These are phyloP conservation scores for Amoebophrya sp. DNA, from an alignment of 169 alveolate genomes.

Conservation along the genomic window DNA sequence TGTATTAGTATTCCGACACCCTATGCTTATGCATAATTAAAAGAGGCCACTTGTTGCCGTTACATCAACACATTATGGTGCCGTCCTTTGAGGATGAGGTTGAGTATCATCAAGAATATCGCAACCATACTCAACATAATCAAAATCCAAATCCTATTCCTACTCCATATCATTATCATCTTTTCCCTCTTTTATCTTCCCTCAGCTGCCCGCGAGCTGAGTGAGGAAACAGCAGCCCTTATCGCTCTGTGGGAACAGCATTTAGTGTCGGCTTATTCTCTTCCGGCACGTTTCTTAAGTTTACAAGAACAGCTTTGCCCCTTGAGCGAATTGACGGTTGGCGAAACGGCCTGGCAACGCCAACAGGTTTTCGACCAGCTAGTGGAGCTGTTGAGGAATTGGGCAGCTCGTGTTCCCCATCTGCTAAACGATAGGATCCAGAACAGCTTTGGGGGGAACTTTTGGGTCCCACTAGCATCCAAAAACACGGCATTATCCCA, in stretches of 20 bases:
- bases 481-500: too few relatives aligned
- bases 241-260: background rate
- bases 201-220: background rate
- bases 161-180: background rate
- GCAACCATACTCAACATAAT: background rate
- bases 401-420: background rate
- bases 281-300: background rate
- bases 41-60: too few relatives aligned
- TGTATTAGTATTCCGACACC: background rate
- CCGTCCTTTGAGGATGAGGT: too few relatives aligned
- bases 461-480: too few relatives aligned
- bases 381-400: background rate
- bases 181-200: background rate
- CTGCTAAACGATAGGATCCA: too few relatives aligned
- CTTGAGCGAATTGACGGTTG: background rate
- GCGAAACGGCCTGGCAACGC: background rate
- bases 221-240: background rate
- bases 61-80: too few relatives aligned
- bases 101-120: too few relatives aligned
- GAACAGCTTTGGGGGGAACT: too few relatives aligned
- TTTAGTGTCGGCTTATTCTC: background rate
- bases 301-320: background rate
- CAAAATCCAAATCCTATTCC: background rate
- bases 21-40: background rate
- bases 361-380: background rate